phyloP scores from a whole-genome alignment of 495 filamentous ascomycete genomes.

The Annulohypoxylon stygium region DNA sequence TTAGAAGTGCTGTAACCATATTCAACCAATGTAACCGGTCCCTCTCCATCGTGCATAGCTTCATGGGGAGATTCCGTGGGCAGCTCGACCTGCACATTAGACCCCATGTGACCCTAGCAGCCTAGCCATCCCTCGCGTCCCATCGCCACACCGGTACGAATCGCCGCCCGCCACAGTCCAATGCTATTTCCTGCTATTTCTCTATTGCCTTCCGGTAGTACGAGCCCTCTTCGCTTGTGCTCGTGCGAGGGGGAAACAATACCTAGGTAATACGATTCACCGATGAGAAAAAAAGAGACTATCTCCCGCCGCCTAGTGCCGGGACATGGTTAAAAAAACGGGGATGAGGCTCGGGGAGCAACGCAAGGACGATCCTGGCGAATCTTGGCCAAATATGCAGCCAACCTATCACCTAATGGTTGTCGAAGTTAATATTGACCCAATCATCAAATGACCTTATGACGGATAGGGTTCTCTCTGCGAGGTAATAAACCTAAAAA shows the following conservation, averaged over 20 bases:
- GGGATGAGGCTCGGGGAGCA: conserved; percentile 35
- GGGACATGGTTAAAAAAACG: conserved; percentile 16
- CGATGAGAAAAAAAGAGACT: conserved; percentile 19
- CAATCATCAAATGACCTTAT: conserved; percentile 12
- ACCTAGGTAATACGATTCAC: conserved; percentile 19
- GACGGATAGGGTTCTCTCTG: conserved; percentile 29
- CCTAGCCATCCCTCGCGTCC: conserved; percentile 40
- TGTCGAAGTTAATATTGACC: conserved; percentile 31
- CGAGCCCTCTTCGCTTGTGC: conserved; percentile 23
- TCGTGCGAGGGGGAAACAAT: background rate
- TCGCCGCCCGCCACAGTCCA: conserved; percentile 37
- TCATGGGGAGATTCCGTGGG: conserved; percentile 26
- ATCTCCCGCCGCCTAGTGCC: conserved; percentile 30
- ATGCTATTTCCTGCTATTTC: conserved; percentile 1
- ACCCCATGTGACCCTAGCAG: conserved; percentile 45
- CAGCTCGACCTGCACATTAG: conserved; percentile 43
- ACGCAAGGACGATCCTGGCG: conserved; percentile 36
- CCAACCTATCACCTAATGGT: conserved; percentile 13
- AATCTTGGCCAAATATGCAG: conserved; percentile 29
- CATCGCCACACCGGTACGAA: conserved; percentile 51
- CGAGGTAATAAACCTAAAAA: conserved; percentile 23
- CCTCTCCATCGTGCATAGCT: conserved; percentile 31
- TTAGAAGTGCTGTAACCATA: conserved; percentile 42
- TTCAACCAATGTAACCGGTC: conserved; percentile 27
- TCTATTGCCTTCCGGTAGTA: conserved; percentile 41